Evolutionary conservation across 23 red algal genomes (phyloP).

Genomic region (Gracilariopsis chorda): DNA sequence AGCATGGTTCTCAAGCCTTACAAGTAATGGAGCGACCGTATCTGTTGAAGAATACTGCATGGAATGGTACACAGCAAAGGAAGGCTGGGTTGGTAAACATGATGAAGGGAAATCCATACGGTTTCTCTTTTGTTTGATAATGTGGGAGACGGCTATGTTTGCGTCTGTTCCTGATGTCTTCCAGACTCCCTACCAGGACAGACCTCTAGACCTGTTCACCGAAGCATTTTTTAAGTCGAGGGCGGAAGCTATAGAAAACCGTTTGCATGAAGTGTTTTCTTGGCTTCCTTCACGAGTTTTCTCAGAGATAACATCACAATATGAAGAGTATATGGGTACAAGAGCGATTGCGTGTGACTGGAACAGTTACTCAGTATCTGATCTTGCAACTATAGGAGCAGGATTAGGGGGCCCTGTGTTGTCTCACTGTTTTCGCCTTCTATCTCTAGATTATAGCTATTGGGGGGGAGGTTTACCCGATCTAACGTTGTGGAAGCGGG

Average conservation of each 20-base stretch:
- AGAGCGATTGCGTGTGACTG: constrained; percentile 24
- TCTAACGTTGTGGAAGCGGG: constrained; percentile 76
- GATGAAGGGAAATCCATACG: constrained; percentile 56
- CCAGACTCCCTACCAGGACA: constrained; percentile 82
- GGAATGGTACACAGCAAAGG: constrained; percentile 59
- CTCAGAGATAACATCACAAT: neutral
- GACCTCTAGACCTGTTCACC: constrained; percentile 82
- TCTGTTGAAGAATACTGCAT: constrained; percentile 78
- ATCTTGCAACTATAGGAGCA: constrained; percentile 42
- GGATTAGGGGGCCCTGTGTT: constrained; percentile 61
- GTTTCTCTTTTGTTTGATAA: constrained; percentile 52
- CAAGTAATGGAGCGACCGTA: neutral
- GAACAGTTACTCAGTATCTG: constrained; percentile 16
- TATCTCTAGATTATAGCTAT: constrained; percentile 77
- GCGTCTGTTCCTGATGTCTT: constrained; percentile 79
- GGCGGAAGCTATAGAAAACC: constrained; percentile 43
- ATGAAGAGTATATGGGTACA: constrained; percentile 9
- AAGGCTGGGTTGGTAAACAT: constrained; percentile 67
- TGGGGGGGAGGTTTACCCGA: constrained; percentile 85
- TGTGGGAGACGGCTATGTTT: constrained; percentile 59
- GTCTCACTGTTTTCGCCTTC: constrained; percentile 52
- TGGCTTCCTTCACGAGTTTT: neutral
- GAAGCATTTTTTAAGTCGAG: constrained; percentile 78
- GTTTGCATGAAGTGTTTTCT: constrained; percentile 27
- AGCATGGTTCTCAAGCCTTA: constrained; percentile 9